Evolutionary conservation across 2,329 filamentous ascomycete genomes (phyloP).

Genomic region (Davidsoniella neocaledoniae): DNA sequence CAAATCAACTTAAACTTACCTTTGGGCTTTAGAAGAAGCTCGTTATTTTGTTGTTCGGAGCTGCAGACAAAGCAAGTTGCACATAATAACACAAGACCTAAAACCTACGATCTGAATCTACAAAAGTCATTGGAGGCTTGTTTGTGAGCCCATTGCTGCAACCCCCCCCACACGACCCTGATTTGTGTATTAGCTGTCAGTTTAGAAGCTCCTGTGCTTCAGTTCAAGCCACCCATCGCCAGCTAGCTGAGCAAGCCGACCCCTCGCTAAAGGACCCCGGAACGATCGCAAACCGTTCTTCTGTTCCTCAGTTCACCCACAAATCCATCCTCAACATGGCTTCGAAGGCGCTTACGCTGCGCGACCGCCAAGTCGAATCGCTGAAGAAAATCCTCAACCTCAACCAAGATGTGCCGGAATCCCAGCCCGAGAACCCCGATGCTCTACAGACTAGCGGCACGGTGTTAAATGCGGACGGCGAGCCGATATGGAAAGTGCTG

Average conservation of each 20-base stretch:
- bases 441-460: conserved; percentile 50
- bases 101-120: too few species aligned
- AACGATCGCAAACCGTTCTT: neutral
- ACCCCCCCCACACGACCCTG: too few species aligned
- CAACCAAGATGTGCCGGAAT: conserved; percentile 53
- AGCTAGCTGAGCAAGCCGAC: neutral
- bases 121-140: too few species aligned
- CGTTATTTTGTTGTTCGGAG: too few species aligned
- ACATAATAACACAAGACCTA: too few species aligned
- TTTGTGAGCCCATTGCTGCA: too few species aligned
- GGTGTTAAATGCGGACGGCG: conserved; percentile 70
- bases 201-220: too few species aligned
- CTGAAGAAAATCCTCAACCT: conserved; percentile 93
- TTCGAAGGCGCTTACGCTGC: conserved; percentile 5
- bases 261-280: neutral
- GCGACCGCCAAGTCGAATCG: conserved; percentile 26
- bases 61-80: too few species aligned
- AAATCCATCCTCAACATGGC: neutral
- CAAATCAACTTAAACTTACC: too few species aligned
- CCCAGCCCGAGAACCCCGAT: conserved; percentile 46
- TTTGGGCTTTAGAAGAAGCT: too few species aligned
- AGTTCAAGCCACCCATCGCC: too few species aligned
- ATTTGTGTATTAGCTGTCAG: too few species aligned
- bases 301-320: neutral
- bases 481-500: conserved; percentile 93